Evolutionary conservation across 2,329 filamentous ascomycete genomes (phyloP), one percentile per base, ranked within the genome.

Genomic region (Fusarium subtropicale): DNA sequence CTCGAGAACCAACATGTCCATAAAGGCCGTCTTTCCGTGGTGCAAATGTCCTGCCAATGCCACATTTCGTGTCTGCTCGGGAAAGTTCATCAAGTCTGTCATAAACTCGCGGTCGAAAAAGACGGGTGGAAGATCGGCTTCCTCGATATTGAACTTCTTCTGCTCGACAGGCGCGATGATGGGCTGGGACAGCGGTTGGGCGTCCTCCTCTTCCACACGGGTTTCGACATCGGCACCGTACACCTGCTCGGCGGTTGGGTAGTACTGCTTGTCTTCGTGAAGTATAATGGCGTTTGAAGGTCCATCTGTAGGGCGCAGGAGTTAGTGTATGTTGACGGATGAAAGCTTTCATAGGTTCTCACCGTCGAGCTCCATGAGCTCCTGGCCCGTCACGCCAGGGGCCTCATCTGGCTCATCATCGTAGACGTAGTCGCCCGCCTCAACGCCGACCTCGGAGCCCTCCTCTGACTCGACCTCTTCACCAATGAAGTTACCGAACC

Each of bases 241-340:
- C 42, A 97, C 90, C 80, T 99, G 96, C 77, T 95, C 91, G 59
- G 96, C 96, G n/a, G 94, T 97, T 31, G 96, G 96, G 78, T 99
- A 99, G 81, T 99, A 99, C 79, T 98, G 96, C 81, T 99, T 99
- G 83, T 99, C 96, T 85, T 99, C 96, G 82, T 99, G 96, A 46
- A 99, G 87, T 60, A 99, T 88, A n/a, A 99, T 94, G 53, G 96
- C 95, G 79, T 98, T 99, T 7, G 94, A 97, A 5, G 95, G 92
- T 16, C 92, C 94, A 79, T 93, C 89, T 87, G 70, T 66, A 59
- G 50, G 39, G 53, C 42, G 41, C 48, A 64, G 15, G 60, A 63
- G 56, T 65, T 59, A 52, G 44, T 15, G 26, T 20, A 55, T 18
- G 18, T 71, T 41, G 61, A 41, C 26, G 28, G 48, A 36, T 13